phyloP scores from a whole-genome alignment of 371 early-diverging fungal species.

The Circinella umbellata region DNA sequence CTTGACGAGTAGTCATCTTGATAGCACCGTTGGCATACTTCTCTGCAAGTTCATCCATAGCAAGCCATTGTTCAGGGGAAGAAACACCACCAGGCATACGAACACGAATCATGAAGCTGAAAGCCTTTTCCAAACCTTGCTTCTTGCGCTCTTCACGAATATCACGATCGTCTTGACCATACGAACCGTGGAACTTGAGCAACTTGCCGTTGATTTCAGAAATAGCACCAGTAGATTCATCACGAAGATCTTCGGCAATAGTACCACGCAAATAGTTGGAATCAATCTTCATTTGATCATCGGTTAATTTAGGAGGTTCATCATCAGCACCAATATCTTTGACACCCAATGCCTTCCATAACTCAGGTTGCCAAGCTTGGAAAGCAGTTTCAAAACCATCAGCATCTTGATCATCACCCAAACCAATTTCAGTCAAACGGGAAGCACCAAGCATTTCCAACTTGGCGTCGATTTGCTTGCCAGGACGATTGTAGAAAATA shows the following conservation, averaged over 20 bases:
- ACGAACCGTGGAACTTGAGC: conserved; percentile 96
- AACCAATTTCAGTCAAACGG: conserved; percentile 66
- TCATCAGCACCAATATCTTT: conserved; percentile 64
- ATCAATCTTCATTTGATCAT: conserved; percentile 89
- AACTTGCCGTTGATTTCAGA: conserved; percentile 88
- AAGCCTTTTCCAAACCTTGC: conserved; percentile 89
- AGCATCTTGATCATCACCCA: conserved; percentile 93
- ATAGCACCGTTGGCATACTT: conserved; percentile 84
- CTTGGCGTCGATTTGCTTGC: conserved; percentile 82
- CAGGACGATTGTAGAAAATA: conserved; percentile 89
- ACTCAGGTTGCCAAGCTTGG: conserved; percentile 75
- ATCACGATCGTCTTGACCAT: conserved; percentile 96
- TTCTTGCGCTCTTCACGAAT: conserved; percentile 84
- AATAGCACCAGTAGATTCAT: conserved; percentile 86
- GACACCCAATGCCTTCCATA: conserved; percentile 86
- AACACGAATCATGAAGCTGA: conserved; percentile 94
- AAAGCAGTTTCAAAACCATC: conserved; percentile 89
- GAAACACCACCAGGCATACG: conserved; percentile 92
- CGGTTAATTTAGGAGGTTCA: conserved; percentile 75
- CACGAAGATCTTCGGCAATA: conserved; percentile 82
- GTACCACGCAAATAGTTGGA: conserved; percentile 92
- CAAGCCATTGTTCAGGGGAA: conserved; percentile 88
- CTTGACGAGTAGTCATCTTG: conserved; percentile 94
- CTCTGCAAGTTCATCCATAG: conserved; percentile 88
- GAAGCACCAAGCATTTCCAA: conserved; percentile 77